Evolutionary conservation across 805 yeast genomes (phyloP), one percentile per base, ranked within the genome.

Genomic region (Candida anglica): DNA sequence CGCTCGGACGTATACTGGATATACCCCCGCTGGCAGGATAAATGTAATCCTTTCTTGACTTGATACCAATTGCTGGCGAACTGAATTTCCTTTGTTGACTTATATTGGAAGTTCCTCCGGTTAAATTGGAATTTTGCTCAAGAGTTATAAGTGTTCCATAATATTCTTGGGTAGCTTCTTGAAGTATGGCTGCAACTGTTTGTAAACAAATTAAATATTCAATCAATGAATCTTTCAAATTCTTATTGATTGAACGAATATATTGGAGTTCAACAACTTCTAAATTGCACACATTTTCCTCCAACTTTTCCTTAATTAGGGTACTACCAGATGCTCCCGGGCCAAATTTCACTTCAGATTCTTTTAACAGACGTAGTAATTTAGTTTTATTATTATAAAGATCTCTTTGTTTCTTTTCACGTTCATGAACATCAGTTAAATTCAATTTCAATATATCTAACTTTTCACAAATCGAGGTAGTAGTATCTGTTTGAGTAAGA

Each of bases 181-280:
- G 48, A 19, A 50, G 36, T n/a, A 48, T 51, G 8, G 51, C 35
- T 3, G 60, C 47, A 11, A 48, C 43, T n/a, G 47, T 40, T 38
- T 58, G 65, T 30, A 69, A 44, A 26, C 57, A 44, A 16, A 35
- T 27, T 14, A 63, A 53, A 44, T 71, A 77, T 29, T 75, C 77
- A 8, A 56, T 50, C 8, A 75, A 47, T 1, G 77, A 54, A 13
- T 64, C 67, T 38, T 63, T 69, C 40, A 78, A 58, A 9, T 67
- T 65, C 18, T 52, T 60, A 28, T 63, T 61, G 15, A 78, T 68
- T 0, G 77, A 60, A 29, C 75, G 61, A 6, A 62, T 56, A 30
- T 68, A 61, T 46, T 78, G 83, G 19, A 63, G 70, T 38, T 72
- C 72, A 5, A 74, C 73, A 15, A 77, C 71, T 35, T 66, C 74